Evolutionary conservation across 495 filamentous ascomycete species (phyloP), one percentile per base, ranked within the genome.

Genomic region (Aspergillus cavernicola): DNA sequence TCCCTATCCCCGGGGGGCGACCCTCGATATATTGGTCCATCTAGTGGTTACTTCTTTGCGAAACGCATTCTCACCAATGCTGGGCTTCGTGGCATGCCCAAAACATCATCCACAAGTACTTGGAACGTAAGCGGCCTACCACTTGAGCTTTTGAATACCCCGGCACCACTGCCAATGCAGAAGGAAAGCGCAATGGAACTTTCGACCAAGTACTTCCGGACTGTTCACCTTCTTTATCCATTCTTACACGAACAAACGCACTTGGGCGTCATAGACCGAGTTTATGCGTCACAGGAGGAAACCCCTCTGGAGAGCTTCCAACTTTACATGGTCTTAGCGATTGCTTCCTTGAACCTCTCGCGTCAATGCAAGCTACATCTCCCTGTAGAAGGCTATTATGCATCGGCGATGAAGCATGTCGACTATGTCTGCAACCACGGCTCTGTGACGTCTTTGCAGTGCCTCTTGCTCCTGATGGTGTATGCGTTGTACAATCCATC

Each of bases 401-500:
- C 69, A n/a, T 63, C 72, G 13, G 74, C 74, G 2, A 71, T 73
- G 54, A 55, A 66, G n/a, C 62, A 69, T 41, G 64, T 71, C 11
- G 65, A 71, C 19, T 51, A 65, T 18, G 61, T 70, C 2, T 73
- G 66, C 50, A 53, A 60, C 6, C 69, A 75, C 32, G 68, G 66
- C 7, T 70, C 72, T 6, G 38, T 75, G 6, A 58, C 67, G 32
- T 70, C 69, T 18, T 54, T 78, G 2, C 74, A 78, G 50, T 69
- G 68, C 51, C 45, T 74, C 3, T 55, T 77, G 8, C 59, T 76
- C 19, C 62, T 79, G 4, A 74, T 76, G 59, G 67, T 78, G 0
- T 78, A 76, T 59, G 70, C 72, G 2, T 55, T 79, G 36, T 65
- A 75, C 31, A 79, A 74, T 55, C 68, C 73, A 0, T 73, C 71